Evolutionary conservation across 2,329 filamentous ascomycete species (phyloP).

Genomic region (Colletotrichum sp.): DNA sequence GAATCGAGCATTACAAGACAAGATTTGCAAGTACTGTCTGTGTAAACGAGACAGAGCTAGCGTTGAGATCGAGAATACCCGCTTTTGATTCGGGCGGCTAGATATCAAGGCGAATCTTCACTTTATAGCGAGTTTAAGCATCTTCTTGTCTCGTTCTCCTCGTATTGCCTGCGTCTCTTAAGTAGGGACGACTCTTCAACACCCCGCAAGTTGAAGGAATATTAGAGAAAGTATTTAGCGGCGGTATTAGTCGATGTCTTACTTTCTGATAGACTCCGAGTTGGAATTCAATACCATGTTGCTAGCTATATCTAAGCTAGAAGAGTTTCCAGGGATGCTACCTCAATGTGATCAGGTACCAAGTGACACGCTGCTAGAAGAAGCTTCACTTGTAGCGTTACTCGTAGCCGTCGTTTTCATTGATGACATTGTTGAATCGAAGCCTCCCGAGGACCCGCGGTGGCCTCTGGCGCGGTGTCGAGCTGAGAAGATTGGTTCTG

Average conservation of each 20-base stretch:
- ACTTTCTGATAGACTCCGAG: neutral
- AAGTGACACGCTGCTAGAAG: neutral
- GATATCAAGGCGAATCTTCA: too few species aligned
- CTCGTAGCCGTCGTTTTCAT: neutral
- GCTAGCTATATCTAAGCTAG: neutral
- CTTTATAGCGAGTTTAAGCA: too few species aligned
- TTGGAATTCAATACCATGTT: neutral
- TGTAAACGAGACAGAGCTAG: too few species aligned
- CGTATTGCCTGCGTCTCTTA: too few species aligned
- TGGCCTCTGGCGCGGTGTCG: neutral
- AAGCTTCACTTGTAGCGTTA: neutral
- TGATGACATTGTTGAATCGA: neutral
- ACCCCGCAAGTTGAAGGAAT: neutral
- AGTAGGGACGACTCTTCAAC: neutral
- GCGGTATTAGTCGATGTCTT: neutral
- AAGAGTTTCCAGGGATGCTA: neutral
- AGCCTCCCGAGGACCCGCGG: neutral
- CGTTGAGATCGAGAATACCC: too few species aligned
- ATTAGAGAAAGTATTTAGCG: neutral
- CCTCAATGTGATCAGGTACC: neutral
- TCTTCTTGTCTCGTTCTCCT: too few species aligned
- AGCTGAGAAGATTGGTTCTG: neutral
- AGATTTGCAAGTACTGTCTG: too few species aligned
- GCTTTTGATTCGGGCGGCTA: too few species aligned
- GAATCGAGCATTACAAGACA: too few species aligned